Percentiles rank a stretch among this genome's conserved stretches.
Conservation (phyloP, 2,329 filamentous ascomycete genomes). For the Calcarisporium arbuscula region DNA sequence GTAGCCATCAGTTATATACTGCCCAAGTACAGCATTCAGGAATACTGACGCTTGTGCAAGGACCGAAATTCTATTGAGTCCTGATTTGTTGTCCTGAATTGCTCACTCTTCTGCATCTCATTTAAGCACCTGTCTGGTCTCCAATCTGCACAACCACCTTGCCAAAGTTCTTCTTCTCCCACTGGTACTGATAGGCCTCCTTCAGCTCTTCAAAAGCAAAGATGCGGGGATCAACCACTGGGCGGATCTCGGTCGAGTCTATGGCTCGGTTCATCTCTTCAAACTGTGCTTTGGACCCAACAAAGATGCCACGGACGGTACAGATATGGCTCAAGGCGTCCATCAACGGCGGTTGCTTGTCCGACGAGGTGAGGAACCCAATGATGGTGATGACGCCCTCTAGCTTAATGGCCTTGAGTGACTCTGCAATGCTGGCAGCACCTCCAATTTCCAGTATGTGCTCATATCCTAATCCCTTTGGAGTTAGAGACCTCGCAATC, state of each 20-base stretch:
- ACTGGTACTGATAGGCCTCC: slow-evolving; percentile 37
- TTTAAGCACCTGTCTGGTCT: too few species aligned
- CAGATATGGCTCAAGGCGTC: slow-evolving; percentile 25
- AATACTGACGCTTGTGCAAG: too few species aligned
- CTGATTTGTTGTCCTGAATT: too few species aligned
- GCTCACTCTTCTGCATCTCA: too few species aligned
- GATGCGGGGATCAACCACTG: slow-evolving; percentile 23
- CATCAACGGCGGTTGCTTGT: slow-evolving; percentile 24
- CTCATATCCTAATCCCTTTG: slow-evolving; percentile 39
- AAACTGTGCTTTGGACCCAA: slow-evolving; percentile 40
- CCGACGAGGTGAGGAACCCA: slow-evolving; percentile 26
- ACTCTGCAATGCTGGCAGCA: slow-evolving; percentile 35
- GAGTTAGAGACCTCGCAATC: slow-evolving; percentile 34
- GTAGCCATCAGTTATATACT: too few species aligned
- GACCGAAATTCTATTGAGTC: too few species aligned
- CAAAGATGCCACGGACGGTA: slow-evolving; percentile 39
- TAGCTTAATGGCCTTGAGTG: slow-evolving; percentile 36
- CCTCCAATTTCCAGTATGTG: slow-evolving; percentile 44
- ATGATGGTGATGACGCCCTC: slow-evolving; percentile 39
- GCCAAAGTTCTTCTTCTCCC: slow-evolving; percentile 29
- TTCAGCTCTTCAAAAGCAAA: slow-evolving; percentile 39
- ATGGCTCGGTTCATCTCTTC: slow-evolving; percentile 46
- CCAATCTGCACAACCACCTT: slow-evolving; percentile 30
- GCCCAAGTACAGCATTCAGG: too few species aligned
- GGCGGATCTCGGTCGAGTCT: slow-evolving; percentile 38